A percentile compares a stretch with the other conserved stretches of the same genome.
phyloP scores from a whole-genome alignment of 495 filamentous ascomycete species.

The Neurospora tetrasperma region DNA sequence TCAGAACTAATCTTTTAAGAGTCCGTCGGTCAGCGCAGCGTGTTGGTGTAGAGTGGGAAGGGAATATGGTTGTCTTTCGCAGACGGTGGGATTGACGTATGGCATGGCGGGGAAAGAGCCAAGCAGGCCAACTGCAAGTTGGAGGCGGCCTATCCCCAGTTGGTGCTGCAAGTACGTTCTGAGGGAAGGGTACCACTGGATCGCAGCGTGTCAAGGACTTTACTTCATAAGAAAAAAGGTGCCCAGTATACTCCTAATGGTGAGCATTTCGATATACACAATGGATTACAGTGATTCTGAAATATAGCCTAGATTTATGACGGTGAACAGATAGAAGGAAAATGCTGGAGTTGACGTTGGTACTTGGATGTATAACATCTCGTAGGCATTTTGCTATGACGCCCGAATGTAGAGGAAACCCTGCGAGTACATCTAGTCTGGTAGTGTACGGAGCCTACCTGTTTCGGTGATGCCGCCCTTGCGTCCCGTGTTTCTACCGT shows the following conservation, averaged over 20 bases:
- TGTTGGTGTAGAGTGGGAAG: not conserved
- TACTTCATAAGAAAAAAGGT: not conserved
- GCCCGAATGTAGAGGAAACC: not conserved
- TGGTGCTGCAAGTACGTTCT: not conserved
- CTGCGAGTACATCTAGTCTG: not conserved
- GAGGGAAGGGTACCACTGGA: not conserved
- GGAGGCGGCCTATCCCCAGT: not conserved
- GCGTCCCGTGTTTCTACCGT: not conserved
- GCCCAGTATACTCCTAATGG: not conserved
- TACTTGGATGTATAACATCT: not conserved
- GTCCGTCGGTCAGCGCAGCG: not conserved
- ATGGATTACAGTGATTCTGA: not conserved
- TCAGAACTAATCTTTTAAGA: not conserved
- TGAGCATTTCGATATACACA: not conserved
- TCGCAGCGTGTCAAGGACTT: not conserved
- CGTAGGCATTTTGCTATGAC: not conserved
- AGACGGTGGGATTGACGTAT: conserved; percentile 11
- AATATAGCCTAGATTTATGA: not conserved
- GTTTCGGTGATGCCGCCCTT: not conserved
- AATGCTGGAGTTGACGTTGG: not conserved
- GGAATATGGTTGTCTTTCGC: not conserved
- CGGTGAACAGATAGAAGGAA: not conserved
- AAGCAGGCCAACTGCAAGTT: not conserved
- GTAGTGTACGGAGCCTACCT: not conserved
- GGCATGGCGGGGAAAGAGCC: conserved; percentile 8